Base-by-base conservation (phyloP, 2,329 filamentous ascomycete species). In the Calonectria multiphialidica region DNA sequence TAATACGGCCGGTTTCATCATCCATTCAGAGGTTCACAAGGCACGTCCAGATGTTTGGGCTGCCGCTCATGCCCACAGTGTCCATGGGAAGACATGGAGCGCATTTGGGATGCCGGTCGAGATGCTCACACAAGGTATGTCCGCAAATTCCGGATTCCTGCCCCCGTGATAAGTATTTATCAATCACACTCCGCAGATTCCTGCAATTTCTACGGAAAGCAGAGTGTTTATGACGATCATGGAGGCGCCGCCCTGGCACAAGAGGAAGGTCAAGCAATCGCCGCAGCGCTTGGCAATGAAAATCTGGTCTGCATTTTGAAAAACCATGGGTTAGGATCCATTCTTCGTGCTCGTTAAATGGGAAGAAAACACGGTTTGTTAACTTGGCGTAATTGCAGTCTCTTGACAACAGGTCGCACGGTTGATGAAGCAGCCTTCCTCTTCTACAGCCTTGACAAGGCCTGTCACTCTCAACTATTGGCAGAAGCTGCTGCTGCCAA, bases 1-100 rank as follows among this genome's bases (percentile, higher is more conserved):
- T 21, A 69, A 69, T 33, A 33, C 57, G 10, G 66, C 66, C 2
- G 66, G 55, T 7, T 69, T 69, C n/a, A 18, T 47, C 7, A 69
- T 69, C 30, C 66, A 69, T 30, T 50, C 57, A 0, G 66, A 21
- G 9, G 37, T 69, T n/a, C 66, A 69, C 18, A 42, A 45, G 16
- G 66, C 57, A 10, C 66, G 59, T 15, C 66, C 66, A 8, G 57
- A 62, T 7, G 53, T 69, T 15, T 45, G 30, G 12, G 45, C 66
- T 2, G 66, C 45, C 2, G 61, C 42, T 2, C 66, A 69, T 45
- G 42, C 42, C 5, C 66, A 69, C 35, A 35, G 25, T 13, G n/a
- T 50, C 7, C 16, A 33, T 28, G 57, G 55, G 10, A 69, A 69
- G 55, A 33, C 66, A 3, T 69, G 45, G 44, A 37, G 25, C 10